Evolutionary conservation across 805 yeast species (phyloP), one percentile per base, ranked within the genome.

Genomic region (Suhomyces prunicola): DNA sequence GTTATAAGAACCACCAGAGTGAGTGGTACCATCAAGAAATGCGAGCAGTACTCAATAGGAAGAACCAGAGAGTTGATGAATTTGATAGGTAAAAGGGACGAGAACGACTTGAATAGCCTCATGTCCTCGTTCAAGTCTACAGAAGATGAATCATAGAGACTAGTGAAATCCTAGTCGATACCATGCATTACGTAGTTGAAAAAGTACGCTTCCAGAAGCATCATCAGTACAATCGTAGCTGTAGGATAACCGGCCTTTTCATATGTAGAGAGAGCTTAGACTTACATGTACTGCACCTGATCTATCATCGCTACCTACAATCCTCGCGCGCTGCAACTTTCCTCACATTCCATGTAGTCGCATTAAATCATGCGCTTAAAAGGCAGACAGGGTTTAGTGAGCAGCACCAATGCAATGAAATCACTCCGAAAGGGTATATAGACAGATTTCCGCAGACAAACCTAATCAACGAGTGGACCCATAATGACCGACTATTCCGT

Each of bases 21-120:
- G 0, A 86, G 96, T 62, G 98, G 97, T 0, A 90, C 97, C 0
- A 91, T 92, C 31, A 86, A 85, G 64, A 90, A 89, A 63, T 82
- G 96, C 57, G 96, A 92, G 64, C 80, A 84, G 57, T 81, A 76
- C 53, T 86, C 91, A 0, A 83, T 89, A 10, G 56, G 57, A 27
- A 67, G 77, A 51, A 74, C 82, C 63, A 73, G 77, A 49, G 68
- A 72, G 44, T 56, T 69, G 44, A 70, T 80, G 63, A 57, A 36
- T 19, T 36, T 47, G 44, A 24, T 47, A 29, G 49, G 49, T 23
- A 47, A 47, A 15, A 47, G 24, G n/a, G 49, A 47, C 23, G 29
- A 35, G 49, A 42, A 24, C 19, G 54, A 54, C 17, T 47, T 54
- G 41, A 44, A 51, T n/a, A 29, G 26, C 4, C 26, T 54, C 8